Evolutionary conservation across 192 early-diverging fungal species (phyloP).

Genomic region (Dispira parvispora): DNA sequence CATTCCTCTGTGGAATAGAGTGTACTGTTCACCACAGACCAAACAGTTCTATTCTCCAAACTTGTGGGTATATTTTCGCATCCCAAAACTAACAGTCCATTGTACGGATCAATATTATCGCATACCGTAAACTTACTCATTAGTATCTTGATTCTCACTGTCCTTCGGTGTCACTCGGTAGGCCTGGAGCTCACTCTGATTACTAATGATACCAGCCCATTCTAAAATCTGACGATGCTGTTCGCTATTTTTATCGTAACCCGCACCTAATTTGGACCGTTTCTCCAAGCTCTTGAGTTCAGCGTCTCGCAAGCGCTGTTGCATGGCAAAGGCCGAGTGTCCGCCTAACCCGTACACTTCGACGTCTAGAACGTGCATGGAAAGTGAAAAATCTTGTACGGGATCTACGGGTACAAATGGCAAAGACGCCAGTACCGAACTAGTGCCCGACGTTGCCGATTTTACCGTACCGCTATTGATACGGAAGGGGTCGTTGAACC

Average conservation of each 20-base stretch:
- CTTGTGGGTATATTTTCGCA: too few species aligned
- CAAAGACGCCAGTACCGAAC: background rate
- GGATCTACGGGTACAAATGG: conserved; percentile 7
- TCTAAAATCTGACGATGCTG: conserved; percentile 6
- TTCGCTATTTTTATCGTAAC: background rate
- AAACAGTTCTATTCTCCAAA: too few species aligned
- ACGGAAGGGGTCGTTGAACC: conserved; percentile 10
- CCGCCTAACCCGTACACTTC: conserved; percentile 8
- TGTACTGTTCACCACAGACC: too few species aligned
- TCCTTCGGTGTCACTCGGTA: too few species aligned
- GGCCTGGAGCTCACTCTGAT: too few species aligned
- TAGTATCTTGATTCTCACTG: too few species aligned
- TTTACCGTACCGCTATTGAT: background rate
- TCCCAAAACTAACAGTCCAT: too few species aligned
- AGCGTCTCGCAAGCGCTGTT: background rate
- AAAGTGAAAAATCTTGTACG: conserved; percentile 1
- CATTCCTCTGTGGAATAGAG: too few species aligned
- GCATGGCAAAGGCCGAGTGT: background rate
- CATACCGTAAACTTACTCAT: too few species aligned
- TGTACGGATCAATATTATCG: too few species aligned
- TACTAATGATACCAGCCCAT: conserved; percentile 7
- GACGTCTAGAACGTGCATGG: conserved; percentile 1
- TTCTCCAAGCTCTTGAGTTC: background rate
- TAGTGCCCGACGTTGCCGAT: too few species aligned
- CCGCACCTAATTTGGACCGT: background rate